A percentile compares a stretch with the other conserved stretches of the same genome.
These are phyloP conservation scores for Nakazawaea laoshanensis DNA, from an alignment of 805 yeast genomes.

Conservation along the genomic window DNA sequence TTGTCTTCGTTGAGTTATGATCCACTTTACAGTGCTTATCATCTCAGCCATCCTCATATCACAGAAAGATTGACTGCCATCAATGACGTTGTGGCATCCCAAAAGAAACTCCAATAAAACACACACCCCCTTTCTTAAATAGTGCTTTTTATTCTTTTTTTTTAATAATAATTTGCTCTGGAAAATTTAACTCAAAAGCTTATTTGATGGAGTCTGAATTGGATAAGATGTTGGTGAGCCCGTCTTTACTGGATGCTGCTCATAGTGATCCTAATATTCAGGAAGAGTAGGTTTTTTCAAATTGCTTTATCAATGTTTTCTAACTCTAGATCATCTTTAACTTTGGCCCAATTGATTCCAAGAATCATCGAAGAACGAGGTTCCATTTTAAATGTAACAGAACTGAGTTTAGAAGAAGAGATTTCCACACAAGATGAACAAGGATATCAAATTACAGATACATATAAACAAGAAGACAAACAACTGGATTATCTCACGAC, in stretches of 20 bases:
- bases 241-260: conserved; percentile 10
- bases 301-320: neutral
- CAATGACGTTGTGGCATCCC: conserved; percentile 20
- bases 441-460: conserved; percentile 9
- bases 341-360: conserved; percentile 49
- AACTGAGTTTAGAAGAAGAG: conserved; percentile 41
- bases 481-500: conserved; percentile 13
- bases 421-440: conserved; percentile 19
- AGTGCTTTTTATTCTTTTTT: too few species aligned
- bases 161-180: too few species aligned
- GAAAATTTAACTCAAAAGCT: too few species aligned
- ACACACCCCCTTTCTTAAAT: too few species aligned
- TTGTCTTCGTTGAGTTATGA: conserved; percentile 85
- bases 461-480: conserved; percentile 14
- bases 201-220: too few species aligned
- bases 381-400: conserved; percentile 51
- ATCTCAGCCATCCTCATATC: conserved; percentile 85
- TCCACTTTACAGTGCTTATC: conserved; percentile 81
- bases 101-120: too few species aligned
- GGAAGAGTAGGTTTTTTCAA: conserved; percentile 11
- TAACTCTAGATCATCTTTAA: conserved; percentile 16
- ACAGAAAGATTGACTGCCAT: conserved; percentile 83
- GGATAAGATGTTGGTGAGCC: conserved; percentile 7
- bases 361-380: conserved; percentile 51
- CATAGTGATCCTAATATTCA: conserved; percentile 11